These are phyloP conservation scores for Leishmania turanica DNA, from an alignment of 208 protist genomes.

Conservation along the genomic window DNA sequence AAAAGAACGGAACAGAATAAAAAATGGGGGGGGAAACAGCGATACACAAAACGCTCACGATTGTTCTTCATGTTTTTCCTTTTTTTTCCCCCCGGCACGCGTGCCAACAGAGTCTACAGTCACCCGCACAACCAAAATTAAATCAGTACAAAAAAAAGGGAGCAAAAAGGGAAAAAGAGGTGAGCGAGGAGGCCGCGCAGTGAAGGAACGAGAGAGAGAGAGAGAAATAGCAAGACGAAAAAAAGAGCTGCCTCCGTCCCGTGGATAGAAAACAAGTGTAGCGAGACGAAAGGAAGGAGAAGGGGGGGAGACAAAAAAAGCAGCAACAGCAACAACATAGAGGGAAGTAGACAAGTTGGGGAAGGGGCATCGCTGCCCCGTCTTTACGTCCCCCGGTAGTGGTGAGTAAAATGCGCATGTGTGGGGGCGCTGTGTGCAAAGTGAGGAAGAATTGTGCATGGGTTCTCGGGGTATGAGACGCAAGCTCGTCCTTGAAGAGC, in stretches of 20 bases:
- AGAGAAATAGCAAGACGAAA: slow-evolving; percentile 1
- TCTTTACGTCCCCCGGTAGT: not conserved
- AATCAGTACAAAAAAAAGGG: not conserved
- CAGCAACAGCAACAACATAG: not conserved
- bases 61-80: not conserved
- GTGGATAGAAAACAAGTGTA: not conserved
- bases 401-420: not conserved
- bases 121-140: not conserved
- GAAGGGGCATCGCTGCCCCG: not conserved
- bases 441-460: not conserved
- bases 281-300: not conserved
- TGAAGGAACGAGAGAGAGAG: not conserved
- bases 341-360: not conserved
- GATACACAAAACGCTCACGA: slow-evolving; percentile 6
- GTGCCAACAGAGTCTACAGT: not conserved
- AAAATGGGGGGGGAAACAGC: not conserved
- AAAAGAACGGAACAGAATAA: not conserved
- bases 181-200: not conserved
- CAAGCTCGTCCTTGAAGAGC: not conserved
- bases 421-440: not conserved
- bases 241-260: not conserved
- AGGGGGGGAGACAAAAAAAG: not conserved
- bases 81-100: not conserved
- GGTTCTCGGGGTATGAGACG: not conserved
- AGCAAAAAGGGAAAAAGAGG: not conserved